Percentiles rank a stretch among this genome's conserved stretches.
Conservation (phyloP, 495 filamentous ascomycete species). For the Daldinia decipiens region DNA sequence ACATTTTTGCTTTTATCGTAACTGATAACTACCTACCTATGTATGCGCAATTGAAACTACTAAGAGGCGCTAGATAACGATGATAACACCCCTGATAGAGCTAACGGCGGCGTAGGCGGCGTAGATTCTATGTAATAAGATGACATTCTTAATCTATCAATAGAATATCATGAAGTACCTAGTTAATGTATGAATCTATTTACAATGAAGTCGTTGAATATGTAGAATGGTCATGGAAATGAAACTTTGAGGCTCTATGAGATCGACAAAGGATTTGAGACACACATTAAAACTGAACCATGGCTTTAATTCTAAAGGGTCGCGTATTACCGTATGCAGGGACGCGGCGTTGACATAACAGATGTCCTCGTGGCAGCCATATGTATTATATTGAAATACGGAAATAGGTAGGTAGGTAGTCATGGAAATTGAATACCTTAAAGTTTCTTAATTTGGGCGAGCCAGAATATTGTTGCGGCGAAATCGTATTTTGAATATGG, state of each 20-base stretch:
- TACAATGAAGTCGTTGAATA: background rate
- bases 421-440: background rate
- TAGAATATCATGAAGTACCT: background rate
- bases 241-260: slow-evolving; percentile 26
- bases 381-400: too few relatives aligned
- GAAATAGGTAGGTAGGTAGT: too few relatives aligned
- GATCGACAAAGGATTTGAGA: slow-evolving; percentile 23
- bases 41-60: slow-evolving; percentile 21
- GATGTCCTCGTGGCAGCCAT: slow-evolving; percentile 1
- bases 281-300: slow-evolving; percentile 3
- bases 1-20: slow-evolving; percentile 13
- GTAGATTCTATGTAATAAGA: slow-evolving; percentile 2
- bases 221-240: background rate
- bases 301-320: slow-evolving; percentile 18
- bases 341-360: slow-evolving; percentile 14
- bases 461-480: slow-evolving; percentile 3
- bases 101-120: background rate
- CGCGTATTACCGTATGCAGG: slow-evolving; percentile 18
- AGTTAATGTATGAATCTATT: slow-evolving; percentile 8
- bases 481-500: slow-evolving; percentile 1
- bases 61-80: slow-evolving; percentile 17
- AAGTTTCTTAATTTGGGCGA: background rate
- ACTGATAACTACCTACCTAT: background rate
- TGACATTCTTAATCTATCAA: background rate
- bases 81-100: slow-evolving; percentile 10